Base-by-base conservation (phyloP, 2,329 filamentous ascomycete genomes). In the Fusarium sp. region DNA sequence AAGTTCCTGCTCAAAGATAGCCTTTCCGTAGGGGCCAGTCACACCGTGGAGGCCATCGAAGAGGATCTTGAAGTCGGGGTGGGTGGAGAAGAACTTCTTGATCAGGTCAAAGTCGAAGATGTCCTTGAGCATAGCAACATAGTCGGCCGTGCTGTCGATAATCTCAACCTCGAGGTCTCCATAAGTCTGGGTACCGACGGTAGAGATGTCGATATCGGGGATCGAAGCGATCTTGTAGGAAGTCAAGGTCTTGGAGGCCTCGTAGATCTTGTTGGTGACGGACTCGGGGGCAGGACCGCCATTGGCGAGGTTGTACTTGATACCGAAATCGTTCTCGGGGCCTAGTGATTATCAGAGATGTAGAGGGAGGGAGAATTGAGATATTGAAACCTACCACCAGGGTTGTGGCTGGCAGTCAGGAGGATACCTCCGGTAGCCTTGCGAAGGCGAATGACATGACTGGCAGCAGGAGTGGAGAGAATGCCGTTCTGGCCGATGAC, bases 301-400 rank as follows among this genome's bases (percentile, higher is more conserved):
- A 81, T 99, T 98, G 83, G 94, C 89, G 69, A 99, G 89, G 89
- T 99, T 99, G 90, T 99, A 99, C 88, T 99, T 99, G 92, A 99
- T 99, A 79, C 96, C 96, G 80, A 99, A 99, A 85, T 99, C 96
- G 83, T 96, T 93, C 78, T 91, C 93, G 72, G 96, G 96, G 61
- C 95, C 94, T 97, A 50, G 4, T 9, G 14, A 34, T 64, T 67
- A 64, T 61, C 38, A 66, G 47, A 22, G 24, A 60, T 24, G 27
- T 8, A 7, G 22, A 7, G 9, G 16, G 45, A 22, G 27, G 20
- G 37, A 24, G n/a, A 22, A 24, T 45, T 35, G 13, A 20, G 24
- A 18, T 18, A 34, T n/a, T 20, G 50, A 29, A 52, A 78, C 92
- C 84, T 87, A 96, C 96, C 96, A 84, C 96, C 96, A 70, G 96